Conservation (phyloP, 129 eudicot species). For the Heracleum sosnowskyi region DNA sequence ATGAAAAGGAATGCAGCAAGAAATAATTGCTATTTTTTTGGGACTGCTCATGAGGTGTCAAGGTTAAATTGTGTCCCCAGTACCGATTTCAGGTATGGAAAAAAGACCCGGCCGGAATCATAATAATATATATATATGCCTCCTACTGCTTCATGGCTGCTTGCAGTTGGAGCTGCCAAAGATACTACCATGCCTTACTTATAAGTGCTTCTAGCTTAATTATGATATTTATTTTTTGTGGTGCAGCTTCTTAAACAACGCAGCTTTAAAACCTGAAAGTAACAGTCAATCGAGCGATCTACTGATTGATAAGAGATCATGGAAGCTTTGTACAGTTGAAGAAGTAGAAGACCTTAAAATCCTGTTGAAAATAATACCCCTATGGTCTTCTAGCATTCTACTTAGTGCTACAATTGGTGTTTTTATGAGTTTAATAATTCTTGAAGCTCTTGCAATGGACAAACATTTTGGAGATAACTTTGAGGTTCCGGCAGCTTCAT, state of each 20-base stretch:
- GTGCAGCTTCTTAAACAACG: slow-evolving; percentile 30
- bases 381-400: slow-evolving; percentile 36
- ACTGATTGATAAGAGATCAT: slow-evolving; percentile 21
- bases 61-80: slow-evolving; percentile 20
- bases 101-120: no score
- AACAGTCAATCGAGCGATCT: slow-evolving; percentile 12
- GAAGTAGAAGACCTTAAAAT: slow-evolving; percentile 52
- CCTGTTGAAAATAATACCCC: slow-evolving; percentile 31
- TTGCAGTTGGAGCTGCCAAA: no score
- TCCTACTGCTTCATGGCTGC: no score
- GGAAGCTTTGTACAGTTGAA: slow-evolving; percentile 42
- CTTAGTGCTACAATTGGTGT: slow-evolving; percentile 28
- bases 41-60: background rate
- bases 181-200: no score
- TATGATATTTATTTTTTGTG: background rate
- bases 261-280: slow-evolving; percentile 24
- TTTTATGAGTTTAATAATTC: slow-evolving; percentile 20
- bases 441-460: slow-evolving; percentile 50
- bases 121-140: no score
- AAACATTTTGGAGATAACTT: slow-evolving; percentile 26
- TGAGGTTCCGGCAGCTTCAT: slow-evolving; percentile 35
- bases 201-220: background rate
- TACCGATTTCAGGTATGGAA: slow-evolving; percentile 30
- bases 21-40: slow-evolving; percentile 22
- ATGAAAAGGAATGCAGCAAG: slow-evolving; percentile 22